Percentiles rank a stretch among this genome's conserved stretches.
Conservation (phyloP, 2,329 filamentous ascomycete genomes). For the Fusarium pseudonygamai region DNA sequence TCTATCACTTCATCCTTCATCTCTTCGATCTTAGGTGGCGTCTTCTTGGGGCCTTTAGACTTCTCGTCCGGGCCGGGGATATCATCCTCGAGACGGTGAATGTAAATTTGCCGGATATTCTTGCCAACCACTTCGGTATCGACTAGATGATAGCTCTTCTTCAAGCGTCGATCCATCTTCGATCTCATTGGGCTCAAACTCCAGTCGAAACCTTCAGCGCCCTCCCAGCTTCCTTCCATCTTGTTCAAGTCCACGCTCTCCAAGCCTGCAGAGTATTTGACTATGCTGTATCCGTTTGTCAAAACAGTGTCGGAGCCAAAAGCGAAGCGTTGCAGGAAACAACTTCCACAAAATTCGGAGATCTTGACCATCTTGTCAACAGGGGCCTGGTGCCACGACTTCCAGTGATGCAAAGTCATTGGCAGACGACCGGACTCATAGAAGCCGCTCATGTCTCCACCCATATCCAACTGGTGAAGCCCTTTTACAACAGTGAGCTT, state of each 20-base stretch:
- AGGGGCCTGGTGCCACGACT: constrained; percentile 65
- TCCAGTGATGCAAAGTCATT: constrained; percentile 71
- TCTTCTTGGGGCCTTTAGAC: constrained; percentile 1
- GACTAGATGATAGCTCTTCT: constrained; percentile 61
- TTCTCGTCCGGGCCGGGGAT: constrained; percentile 49
- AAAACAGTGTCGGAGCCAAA: constrained; percentile 60
- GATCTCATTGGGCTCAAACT: constrained; percentile 62
- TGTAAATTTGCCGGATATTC: constrained; percentile 64
- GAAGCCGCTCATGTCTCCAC: constrained; percentile 64
- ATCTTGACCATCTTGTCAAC: constrained; percentile 61
- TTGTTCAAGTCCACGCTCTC: constrained; percentile 54
- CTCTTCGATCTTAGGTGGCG: constrained; percentile 25
- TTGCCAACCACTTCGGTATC: constrained; percentile 55
- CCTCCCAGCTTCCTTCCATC: constrained; percentile 65
- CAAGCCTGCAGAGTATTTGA: constrained; percentile 56
- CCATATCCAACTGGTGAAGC: constrained; percentile 67
- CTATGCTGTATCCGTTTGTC: constrained; percentile 68
- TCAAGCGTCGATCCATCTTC: constrained; percentile 50
- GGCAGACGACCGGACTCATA: constrained; percentile 66
- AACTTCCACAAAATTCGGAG: constrained; percentile 64
- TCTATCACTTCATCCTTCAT: constrained; percentile 58
- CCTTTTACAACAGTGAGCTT: constrained; percentile 65
- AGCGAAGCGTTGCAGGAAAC: constrained; percentile 66
- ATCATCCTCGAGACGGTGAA: constrained; percentile 54
- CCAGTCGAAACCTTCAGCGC: constrained; percentile 60